Evolutionary conservation across 1,139 yeast genomes (phyloP).

Genomic region (Lodderomyces orthopsilosis): DNA sequence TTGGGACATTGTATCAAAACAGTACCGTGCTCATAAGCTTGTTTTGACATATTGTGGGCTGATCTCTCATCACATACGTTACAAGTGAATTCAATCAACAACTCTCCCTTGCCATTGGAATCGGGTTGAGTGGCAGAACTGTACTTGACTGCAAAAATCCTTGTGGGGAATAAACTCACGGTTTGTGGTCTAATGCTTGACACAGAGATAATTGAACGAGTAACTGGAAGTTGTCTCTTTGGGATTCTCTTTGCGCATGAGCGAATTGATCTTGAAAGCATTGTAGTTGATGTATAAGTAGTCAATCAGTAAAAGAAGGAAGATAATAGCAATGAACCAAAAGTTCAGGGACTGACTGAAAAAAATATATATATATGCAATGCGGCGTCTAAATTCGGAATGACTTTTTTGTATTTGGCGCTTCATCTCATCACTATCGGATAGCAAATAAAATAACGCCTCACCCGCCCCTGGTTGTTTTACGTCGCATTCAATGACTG

Average conservation of each 20-base stretch:
- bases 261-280: conserved; percentile 4
- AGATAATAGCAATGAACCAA: neutral
- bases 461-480: neutral
- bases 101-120: conserved; percentile 14
- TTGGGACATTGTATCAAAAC: conserved; percentile 91
- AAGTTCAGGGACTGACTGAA: neutral
- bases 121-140: conserved; percentile 2
- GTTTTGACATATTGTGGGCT: conserved; percentile 84
- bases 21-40: conserved; percentile 84
- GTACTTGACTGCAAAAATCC: conserved; percentile 1
- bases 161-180: neutral
- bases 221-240: neutral
- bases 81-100: conserved; percentile 91
- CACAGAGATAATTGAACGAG: neutral
- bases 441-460: neutral
- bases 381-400: neutral
- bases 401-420: neutral
- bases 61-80: conserved; percentile 83
- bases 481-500: neutral
- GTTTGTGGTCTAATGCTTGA: neutral
- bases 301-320: neutral
- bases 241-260: neutral
- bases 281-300: neutral
- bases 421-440: neutral
- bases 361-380: neutral